Evolutionary conservation across 495 filamentous ascomycete species (phyloP).

Genomic region (Penicillium antarcticum): DNA sequence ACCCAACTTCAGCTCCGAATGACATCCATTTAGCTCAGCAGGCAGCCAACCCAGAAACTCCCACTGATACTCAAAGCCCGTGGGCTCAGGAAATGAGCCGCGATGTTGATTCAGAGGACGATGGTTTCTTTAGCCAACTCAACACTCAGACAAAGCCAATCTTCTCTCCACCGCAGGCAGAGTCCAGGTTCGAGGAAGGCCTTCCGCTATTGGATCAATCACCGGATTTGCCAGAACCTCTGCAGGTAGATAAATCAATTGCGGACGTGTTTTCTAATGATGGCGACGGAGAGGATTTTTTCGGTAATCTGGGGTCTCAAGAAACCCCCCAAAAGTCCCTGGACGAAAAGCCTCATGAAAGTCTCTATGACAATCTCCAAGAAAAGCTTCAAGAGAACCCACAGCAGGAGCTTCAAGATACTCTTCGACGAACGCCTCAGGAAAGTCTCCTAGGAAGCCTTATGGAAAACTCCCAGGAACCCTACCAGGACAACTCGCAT

Average conservation of each 20-base stretch:
- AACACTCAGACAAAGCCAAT: conserved; percentile 48
- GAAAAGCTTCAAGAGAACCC: no score
- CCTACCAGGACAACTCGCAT: conserved; percentile 9
- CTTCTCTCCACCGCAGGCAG: conserved; percentile 40
- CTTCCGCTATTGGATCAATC: conserved; percentile 39
- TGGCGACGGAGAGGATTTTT: conserved; percentile 19
- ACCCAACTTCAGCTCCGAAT: neutral
- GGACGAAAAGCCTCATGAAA: no score
- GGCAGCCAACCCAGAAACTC: conserved; percentile 11
- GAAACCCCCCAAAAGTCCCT: no score
- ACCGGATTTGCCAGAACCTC: conserved; percentile 17
- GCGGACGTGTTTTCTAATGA: conserved; percentile 35
- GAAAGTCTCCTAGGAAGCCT: no score
- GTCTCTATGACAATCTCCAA: no score
- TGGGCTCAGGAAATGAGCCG: conserved; percentile 27
- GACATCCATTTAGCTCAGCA: neutral
- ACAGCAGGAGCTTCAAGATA: no score
- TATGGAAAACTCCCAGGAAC: no score
- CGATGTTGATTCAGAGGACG: conserved; percentile 38
- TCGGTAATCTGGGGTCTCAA: conserved; percentile 9
- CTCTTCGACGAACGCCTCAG: no score
- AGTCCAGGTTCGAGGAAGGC: conserved; percentile 48
- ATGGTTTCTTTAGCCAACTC: conserved; percentile 48
- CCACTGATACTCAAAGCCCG: conserved; percentile 21
- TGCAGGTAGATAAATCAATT: conserved; percentile 14